Percentiles rank a stretch among this genome's conserved stretches.
phyloP scores from a whole-genome alignment of 495 filamentous ascomycete species.

The Amphirosellinia nigrospora region DNA sequence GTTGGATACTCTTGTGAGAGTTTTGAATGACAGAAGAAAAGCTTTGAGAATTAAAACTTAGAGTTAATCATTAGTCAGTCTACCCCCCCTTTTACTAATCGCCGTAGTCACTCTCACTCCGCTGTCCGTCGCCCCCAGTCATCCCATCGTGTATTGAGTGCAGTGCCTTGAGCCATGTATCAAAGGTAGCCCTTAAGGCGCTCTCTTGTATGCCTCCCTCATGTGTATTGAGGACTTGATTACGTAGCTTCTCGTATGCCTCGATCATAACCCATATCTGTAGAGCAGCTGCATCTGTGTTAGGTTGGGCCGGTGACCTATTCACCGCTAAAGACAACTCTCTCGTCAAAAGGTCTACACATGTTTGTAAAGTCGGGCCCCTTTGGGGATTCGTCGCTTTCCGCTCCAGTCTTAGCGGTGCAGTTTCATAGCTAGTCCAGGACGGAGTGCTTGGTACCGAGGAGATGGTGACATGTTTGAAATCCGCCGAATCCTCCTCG shows the following conservation, averaged over 20 bases:
- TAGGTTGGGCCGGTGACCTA: slow-evolving; percentile 30
- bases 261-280: slow-evolving; percentile 62
- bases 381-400: slow-evolving; percentile 14
- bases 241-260: slow-evolving; percentile 53
- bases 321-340: slow-evolving; percentile 47
- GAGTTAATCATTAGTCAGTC: neutral
- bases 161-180: slow-evolving; percentile 52
- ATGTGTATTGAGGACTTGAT: slow-evolving; percentile 39
- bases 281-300: slow-evolving; percentile 56
- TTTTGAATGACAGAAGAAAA: neutral
- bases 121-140: slow-evolving; percentile 35
- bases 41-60: slow-evolving; percentile 5
- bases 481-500: slow-evolving; percentile 49
- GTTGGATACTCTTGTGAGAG: neutral
- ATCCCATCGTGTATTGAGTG: slow-evolving; percentile 48
- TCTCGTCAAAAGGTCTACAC: slow-evolving; percentile 48
- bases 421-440: slow-evolving; percentile 14
- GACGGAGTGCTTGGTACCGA: slow-evolving; percentile 23
- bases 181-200: slow-evolving; percentile 45
- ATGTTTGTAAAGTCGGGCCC: slow-evolving; percentile 49
- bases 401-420: neutral
- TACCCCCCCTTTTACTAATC: slow-evolving; percentile 21
- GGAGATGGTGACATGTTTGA: slow-evolving; percentile 46
- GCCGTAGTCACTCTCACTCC: slow-evolving; percentile 41
- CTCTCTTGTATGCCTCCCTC: slow-evolving; percentile 31